These are phyloP conservation scores for Syncephalis fuscata DNA, from an alignment of 371 early-diverging fungal species.

Conservation along the genomic window DNA sequence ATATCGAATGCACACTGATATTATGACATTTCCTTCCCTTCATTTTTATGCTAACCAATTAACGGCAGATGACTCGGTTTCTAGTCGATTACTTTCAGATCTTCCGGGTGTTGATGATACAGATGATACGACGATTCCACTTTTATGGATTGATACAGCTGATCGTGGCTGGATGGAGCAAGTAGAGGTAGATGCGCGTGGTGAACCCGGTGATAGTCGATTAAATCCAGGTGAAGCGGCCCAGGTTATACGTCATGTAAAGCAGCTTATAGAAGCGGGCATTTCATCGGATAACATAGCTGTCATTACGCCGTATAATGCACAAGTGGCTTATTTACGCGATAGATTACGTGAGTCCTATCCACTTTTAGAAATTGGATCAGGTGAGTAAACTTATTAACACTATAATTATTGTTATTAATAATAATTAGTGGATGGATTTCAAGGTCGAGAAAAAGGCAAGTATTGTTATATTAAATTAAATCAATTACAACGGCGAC, in stretches of 20 bases:
- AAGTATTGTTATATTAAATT: neutral
- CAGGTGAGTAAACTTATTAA: neutral
- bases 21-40: constrained; percentile 61
- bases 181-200: constrained; percentile 17
- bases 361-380: neutral
- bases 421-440: constrained; percentile 64
- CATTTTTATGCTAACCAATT: constrained; percentile 43
- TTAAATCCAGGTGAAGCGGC: constrained; percentile 62
- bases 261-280: constrained; percentile 39
- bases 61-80: constrained; percentile 45
- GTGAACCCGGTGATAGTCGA: constrained; percentile 27
- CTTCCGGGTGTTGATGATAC: constrained; percentile 26
- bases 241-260: constrained; percentile 38
- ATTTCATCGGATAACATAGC: constrained; percentile 47
- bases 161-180: constrained; percentile 42
- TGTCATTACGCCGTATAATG: constrained; percentile 76
- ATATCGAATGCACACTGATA: constrained; percentile 76
- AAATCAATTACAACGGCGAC: neutral
- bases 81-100: constrained; percentile 40
- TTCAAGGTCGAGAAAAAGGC: constrained; percentile 87
- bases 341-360: constrained; percentile 14
- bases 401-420: neutral
- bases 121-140: constrained; percentile 29
- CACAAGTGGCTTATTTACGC: constrained; percentile 38
- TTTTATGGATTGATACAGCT: constrained; percentile 63